Percentiles rank a stretch among this genome's conserved stretches.
phyloP scores from a whole-genome alignment of 2,329 filamentous ascomycete species.

The Aspergillus hortae region DNA sequence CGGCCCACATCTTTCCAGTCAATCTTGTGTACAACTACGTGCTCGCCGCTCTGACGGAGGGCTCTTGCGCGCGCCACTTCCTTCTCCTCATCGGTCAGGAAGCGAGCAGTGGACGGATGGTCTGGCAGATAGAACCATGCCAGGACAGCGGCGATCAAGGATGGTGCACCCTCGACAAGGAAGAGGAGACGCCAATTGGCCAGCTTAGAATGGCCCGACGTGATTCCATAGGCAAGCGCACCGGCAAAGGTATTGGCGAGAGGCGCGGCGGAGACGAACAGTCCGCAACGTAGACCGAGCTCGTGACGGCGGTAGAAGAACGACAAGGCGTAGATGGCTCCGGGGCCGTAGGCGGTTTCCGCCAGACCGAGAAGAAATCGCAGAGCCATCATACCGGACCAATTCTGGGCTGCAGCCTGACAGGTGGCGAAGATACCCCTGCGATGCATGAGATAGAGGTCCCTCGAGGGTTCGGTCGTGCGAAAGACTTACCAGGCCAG shows the following conservation, averaged over 20 bases:
- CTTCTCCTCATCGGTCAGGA: slow-evolving; percentile 57
- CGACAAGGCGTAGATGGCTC: slow-evolving; percentile 49
- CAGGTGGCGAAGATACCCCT: slow-evolving; percentile 48
- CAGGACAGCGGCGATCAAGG: slow-evolving; percentile 51
- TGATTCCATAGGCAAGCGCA: slow-evolving; percentile 63
- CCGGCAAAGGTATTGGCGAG: slow-evolving; percentile 78
- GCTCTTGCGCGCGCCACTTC: slow-evolving; percentile 54
- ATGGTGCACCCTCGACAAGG: slow-evolving; percentile 63
- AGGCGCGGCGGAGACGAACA: slow-evolving; percentile 57
- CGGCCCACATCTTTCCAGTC: slow-evolving; percentile 48
- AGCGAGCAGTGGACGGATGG: slow-evolving; percentile 50
- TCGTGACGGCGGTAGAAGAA: slow-evolving; percentile 50
- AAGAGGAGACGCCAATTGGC: slow-evolving; percentile 64
- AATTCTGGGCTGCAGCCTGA: slow-evolving; percentile 44
- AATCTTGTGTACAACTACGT: slow-evolving; percentile 38
- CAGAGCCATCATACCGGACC: slow-evolving; percentile 48
- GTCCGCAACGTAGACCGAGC: slow-evolving; percentile 18
- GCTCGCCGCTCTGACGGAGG: slow-evolving; percentile 51
- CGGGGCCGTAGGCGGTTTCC: slow-evolving; percentile 46
- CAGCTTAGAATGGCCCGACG: slow-evolving; percentile 54
- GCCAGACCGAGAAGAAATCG: slow-evolving; percentile 47
- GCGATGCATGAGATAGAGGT: slow-evolving; percentile 5
- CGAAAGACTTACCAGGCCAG: slow-evolving; percentile 35
- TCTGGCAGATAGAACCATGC: slow-evolving; percentile 56
- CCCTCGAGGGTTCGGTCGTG: neutral